These are phyloP conservation scores for Lodderomyces orthopsilosis DNA, from an alignment of 1,139 yeast species.

Conservation along the genomic window DNA sequence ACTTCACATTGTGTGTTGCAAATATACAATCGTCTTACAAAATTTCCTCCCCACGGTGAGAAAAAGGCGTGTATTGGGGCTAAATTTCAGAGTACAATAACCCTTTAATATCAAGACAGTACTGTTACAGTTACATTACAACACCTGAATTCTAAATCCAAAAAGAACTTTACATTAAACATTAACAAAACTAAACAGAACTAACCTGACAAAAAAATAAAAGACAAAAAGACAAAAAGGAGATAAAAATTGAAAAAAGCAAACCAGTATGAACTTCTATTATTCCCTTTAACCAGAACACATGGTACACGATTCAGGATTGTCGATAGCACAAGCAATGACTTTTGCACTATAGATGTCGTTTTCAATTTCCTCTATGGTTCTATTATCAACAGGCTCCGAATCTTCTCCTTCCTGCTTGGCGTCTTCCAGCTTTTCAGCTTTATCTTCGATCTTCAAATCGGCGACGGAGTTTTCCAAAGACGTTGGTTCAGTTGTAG, in stretches of 20 bases:
- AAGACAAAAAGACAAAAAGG: not conserved
- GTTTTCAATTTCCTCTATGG: slow-evolving; percentile 27
- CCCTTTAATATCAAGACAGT: too few species aligned
- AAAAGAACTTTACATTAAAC: slow-evolving; percentile 2
- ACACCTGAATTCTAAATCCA: not conserved
- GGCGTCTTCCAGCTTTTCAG: slow-evolving; percentile 13
- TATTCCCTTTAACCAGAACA: slow-evolving; percentile 76
- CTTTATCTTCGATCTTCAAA: slow-evolving; percentile 28
- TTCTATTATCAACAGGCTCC: slow-evolving; percentile 14
- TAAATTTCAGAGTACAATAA: too few species aligned
- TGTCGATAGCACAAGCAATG: slow-evolving; percentile 93
- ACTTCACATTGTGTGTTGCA: too few species aligned
- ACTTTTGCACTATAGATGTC: slow-evolving; percentile 93
- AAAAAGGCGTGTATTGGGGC: too few species aligned
- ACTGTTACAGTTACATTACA: too few species aligned
- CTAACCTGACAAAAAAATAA: not conserved
- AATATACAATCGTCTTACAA: too few species aligned
- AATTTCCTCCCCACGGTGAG: too few species aligned
- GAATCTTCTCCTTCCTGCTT: slow-evolving; percentile 18
- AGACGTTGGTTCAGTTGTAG: slow-evolving; percentile 50
- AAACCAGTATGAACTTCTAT: not conserved
- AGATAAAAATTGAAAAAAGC: slow-evolving; percentile 5
- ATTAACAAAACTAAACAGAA: slow-evolving; percentile 1
- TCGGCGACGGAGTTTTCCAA: slow-evolving; percentile 49
- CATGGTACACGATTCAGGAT: slow-evolving; percentile 98